Conservation (phyloP, 108 stramenopile genomes). For the Cyclostephanos tholiformis region DNA sequence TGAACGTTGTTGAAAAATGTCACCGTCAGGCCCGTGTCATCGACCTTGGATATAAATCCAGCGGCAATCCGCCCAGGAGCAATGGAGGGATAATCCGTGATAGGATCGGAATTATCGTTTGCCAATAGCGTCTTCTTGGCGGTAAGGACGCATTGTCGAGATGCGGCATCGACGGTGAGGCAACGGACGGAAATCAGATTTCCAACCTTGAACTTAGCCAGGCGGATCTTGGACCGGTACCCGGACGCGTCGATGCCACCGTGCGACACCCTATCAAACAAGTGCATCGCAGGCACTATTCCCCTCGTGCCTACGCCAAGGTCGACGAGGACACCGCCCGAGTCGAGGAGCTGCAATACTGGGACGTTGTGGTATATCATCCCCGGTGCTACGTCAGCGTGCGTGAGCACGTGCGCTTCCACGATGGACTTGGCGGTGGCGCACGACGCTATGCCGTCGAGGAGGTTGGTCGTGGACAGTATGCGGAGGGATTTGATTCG, state of each 20-base stretch:
- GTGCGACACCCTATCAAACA: slow-evolving; percentile 62
- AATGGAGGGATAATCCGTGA: slow-evolving; percentile 54
- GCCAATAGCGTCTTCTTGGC: slow-evolving; percentile 78
- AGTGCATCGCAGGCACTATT: slow-evolving; percentile 69
- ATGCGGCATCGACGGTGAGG: slow-evolving; percentile 60
- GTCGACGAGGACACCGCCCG: slow-evolving; percentile 71
- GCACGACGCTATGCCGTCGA: slow-evolving; percentile 82
- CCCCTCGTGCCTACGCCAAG: slow-evolving; percentile 71
- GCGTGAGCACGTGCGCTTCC: slow-evolving; percentile 78
- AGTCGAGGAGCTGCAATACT: slow-evolving; percentile 58
- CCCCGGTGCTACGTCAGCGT: slow-evolving; percentile 73
- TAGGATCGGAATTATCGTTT: slow-evolving; percentile 48
- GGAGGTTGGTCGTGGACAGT: slow-evolving; percentile 59
- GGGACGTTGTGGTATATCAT: slow-evolving; percentile 74
- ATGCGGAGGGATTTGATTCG: slow-evolving; percentile 72
- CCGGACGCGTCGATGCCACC: slow-evolving; percentile 52
- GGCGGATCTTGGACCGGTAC: slow-evolving; percentile 66
- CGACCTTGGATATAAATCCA: slow-evolving; percentile 81
- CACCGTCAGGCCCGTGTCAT: slow-evolving; percentile 70
- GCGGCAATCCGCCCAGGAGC: slow-evolving; percentile 46
- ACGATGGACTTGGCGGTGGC: slow-evolving; percentile 75
- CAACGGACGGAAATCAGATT: slow-evolving; percentile 79
- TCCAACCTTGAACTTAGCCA: slow-evolving; percentile 74
- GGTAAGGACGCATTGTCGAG: slow-evolving; percentile 73
- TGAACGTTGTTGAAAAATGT: slow-evolving; percentile 86